Evolutionary conservation across 1,284 basidiomycete genomes (phyloP).

Genomic region (Termitomyces sp.): DNA sequence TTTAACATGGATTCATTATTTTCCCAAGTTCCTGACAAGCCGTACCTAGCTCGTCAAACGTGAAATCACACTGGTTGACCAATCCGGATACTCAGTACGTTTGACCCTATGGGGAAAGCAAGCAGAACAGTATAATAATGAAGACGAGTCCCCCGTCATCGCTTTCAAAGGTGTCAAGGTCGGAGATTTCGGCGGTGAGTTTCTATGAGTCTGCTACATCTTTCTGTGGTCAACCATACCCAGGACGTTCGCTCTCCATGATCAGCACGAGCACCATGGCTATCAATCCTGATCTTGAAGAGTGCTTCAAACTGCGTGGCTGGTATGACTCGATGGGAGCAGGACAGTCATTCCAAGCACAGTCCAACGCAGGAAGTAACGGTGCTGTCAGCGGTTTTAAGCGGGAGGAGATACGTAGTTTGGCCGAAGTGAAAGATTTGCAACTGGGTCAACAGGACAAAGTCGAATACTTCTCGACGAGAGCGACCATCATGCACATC

Average conservation of each 20-base stretch:
- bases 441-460: conserved; percentile 78
- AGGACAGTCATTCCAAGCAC: conserved; percentile 63
- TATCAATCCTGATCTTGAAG: conserved; percentile 84
- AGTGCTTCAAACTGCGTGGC: conserved; percentile 82
- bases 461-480: conserved; percentile 76
- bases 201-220: background rate
- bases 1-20: conserved; percentile 8
- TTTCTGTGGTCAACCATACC: conserved; percentile 12
- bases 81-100: conserved; percentile 74
- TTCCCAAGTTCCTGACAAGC: conserved; percentile 1
- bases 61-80: conserved; percentile 86
- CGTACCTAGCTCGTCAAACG: conserved; percentile 71
- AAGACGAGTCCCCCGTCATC: conserved; percentile 59
- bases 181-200: conserved; percentile 84
- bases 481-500: conserved; percentile 89
- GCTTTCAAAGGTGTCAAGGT: conserved; percentile 97
- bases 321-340: conserved; percentile 83
- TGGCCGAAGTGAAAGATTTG: conserved; percentile 81
- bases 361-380: conserved; percentile 43
- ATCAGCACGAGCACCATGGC: conserved; percentile 58
- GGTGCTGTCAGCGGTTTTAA: conserved; percentile 49
- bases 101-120: conserved; percentile 96
- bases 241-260: conserved; percentile 74
- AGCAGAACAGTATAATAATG: conserved; percentile 75
- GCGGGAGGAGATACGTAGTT: conserved; percentile 66